phyloP scores from a whole-genome alignment of 208 protist species.

The Cochliopodium minus region DNA sequence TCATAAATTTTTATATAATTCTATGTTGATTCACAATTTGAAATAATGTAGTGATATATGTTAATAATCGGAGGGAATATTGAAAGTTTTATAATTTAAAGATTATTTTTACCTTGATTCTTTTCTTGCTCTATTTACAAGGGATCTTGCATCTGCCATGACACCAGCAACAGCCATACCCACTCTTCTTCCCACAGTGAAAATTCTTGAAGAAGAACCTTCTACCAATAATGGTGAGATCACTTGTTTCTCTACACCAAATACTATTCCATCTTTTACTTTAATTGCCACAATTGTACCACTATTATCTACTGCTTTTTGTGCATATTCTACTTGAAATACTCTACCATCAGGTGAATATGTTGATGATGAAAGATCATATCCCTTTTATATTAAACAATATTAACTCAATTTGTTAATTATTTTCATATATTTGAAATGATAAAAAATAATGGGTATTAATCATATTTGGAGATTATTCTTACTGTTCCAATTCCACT shows the following conservation, averaged over 20 bases:
- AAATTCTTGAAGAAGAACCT: conserved; percentile 76
- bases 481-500: too few relatives aligned
- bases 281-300: conserved; percentile 85
- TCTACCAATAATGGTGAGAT: conserved; percentile 82
- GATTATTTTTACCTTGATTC: too few relatives aligned
- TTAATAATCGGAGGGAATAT: too few relatives aligned
- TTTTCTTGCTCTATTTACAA: conserved; percentile 63
- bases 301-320: conserved; percentile 95
- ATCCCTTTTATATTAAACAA: conserved; percentile 35
- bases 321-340: conserved; percentile 98
- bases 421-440: too few relatives aligned
- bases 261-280: conserved; percentile 89
- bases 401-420: too few relatives aligned
- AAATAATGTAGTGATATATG: too few relatives aligned
- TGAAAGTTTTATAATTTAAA: too few relatives aligned
- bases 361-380: conserved; percentile 89
- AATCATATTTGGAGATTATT: too few relatives aligned
- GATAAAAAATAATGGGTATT: too few relatives aligned
- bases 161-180: conserved; percentile 81
- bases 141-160: conserved; percentile 76
- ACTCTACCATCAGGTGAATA: conserved; percentile 95
- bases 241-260: conserved; percentile 92
- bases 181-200: conserved; percentile 70
- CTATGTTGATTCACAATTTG: too few relatives aligned
- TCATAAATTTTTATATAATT: too few relatives aligned